Evolutionary conservation across 164 flowering plant species (phyloP).

Genomic region (Euptelea pleiosperma): DNA sequence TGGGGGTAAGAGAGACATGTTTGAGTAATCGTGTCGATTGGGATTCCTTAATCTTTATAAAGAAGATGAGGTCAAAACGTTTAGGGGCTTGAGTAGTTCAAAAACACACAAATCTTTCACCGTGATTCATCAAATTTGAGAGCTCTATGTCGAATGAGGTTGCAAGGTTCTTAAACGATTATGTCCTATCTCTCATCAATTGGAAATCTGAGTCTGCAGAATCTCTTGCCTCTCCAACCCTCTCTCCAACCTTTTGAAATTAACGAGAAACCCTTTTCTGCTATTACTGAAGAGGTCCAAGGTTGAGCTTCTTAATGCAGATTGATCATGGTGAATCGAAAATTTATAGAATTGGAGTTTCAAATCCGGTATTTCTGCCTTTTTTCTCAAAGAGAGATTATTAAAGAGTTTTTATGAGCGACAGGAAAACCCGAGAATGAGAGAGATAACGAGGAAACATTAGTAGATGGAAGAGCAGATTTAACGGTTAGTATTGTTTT

Average conservation of each 20-base stretch:
- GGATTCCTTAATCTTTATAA: too few species aligned
- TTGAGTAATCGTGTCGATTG: too few species aligned
- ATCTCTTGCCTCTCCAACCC: conserved; percentile 61
- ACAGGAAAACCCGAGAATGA: neutral
- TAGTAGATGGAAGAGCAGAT: neutral
- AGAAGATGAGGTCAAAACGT: too few species aligned
- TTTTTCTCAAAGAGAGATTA: too few species aligned
- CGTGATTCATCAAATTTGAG: too few species aligned
- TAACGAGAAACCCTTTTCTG: conserved; percentile 49
- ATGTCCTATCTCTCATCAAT: conserved; percentile 55
- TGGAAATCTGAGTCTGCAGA: conserved; percentile 68
- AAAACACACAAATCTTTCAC: too few species aligned
- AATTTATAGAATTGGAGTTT: conserved; percentile 5
- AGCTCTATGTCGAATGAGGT: conserved; percentile 65
- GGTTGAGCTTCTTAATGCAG: conserved; percentile 23
- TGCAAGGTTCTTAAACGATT: conserved; percentile 61
- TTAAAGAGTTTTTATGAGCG: too few species aligned
- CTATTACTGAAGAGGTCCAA: conserved; percentile 26
- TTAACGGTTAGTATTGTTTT: conserved; percentile 13
- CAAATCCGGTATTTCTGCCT: too few species aligned
- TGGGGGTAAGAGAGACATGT: too few species aligned
- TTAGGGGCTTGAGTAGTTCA: too few species aligned
- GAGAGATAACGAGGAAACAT: neutral
- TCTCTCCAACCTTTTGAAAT: conserved; percentile 62
- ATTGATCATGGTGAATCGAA: conserved; percentile 24